Base-by-base conservation (phyloP, 2,329 filamentous ascomycete genomes). In the Neonectria sp. region DNA sequence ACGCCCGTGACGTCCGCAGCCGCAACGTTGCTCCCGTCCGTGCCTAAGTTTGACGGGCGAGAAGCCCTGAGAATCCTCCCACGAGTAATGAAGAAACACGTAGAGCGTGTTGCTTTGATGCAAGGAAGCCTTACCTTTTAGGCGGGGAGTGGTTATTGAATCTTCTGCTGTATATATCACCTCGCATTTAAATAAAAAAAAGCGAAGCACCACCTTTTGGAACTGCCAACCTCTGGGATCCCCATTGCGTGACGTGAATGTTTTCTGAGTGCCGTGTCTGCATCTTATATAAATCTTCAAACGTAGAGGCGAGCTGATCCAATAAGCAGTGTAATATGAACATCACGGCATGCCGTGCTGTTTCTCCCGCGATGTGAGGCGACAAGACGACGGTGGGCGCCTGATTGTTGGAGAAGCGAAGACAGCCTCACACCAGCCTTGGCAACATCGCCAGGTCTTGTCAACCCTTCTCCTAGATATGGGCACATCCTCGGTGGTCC, bases 81-180 rank as follows among this genome's bases (percentile, higher is more conserved):
- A 46, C 31, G 56, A 60, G 49, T 61, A 49, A 48, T 37, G 40
- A 58, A 57, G 56, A 64, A 65, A 60, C 65, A 46, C 71, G 62
- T 53, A 59, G 63, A 73, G 68, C 68, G 68, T 74, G 71, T 59
- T 63, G 63, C 33, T 27, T 58, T 51, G 55, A 66, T 66, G 49
- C 60, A 71, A 72, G 70, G 69, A 68, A 61, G 56, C 55, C 49
- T 52, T 55, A 31, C 57, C 40, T 67, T 63, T 49, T 55, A 55
- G 40, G 58, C 61, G 53, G 56, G 65, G 65, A 70, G 65, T 72
- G 68, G 72, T 64, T 65, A 48, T 72, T 67, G 62, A 73, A 68
- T 70, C 62, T 75, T 76, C 72, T 75, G 73, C 71, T 76, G 73
- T 75, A 75, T 62, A 75, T 75, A 75, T 73, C 71, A 73, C 73